Evolutionary conservation across 2,329 filamentous ascomycete genomes (phyloP), one percentile per base, ranked within the genome.

Genomic region (Sarocladiaceae sp.): DNA sequence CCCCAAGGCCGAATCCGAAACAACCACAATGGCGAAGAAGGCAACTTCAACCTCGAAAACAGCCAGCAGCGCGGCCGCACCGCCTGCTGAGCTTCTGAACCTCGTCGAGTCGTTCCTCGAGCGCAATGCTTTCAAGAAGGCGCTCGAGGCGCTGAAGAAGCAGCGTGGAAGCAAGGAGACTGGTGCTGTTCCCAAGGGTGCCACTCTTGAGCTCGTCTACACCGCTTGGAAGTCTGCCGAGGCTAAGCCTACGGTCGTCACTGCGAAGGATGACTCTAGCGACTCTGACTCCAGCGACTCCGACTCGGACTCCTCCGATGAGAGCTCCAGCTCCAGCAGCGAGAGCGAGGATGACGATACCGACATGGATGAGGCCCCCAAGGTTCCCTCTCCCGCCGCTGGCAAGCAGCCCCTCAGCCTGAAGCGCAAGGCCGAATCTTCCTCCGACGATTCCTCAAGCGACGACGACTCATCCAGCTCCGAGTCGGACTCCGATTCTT

Each of bases 51-150:
- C 60, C 55, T 47, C 53, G 28, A 61, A 60, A 55, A 50, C 56
- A 50, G 44, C 55, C 42, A 54, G 54, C 55, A 52, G 57, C 40
- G 54, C 56, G 35, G 46, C 58, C 25, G 54, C 56, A 35, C 75
- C 81, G 23, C 78, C 86, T 4, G 67, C 77, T 25, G 77, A 87
- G 66, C 72, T 91, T 31, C 72, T 91, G 63, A 79, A 83, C 55
- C 72, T 89, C 15, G 77, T 91, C 60, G 82, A 82, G 56, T 68
- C 71, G 20, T 91, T 90, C 66, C 75, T 91, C 48, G 76, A 77
- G 37, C 77, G 85, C 42, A 77, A 87, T 65, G 79, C 82, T n/a
- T 87, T 88, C 60, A 67, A 75, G 46, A 74, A 75, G 54, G 80
- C 87, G 42, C 79, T 79, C 61, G 71, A 76, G 54, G 78, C 81